Evolutionary conservation across 495 filamentous ascomycete genomes (phyloP), one percentile per base, ranked within the genome.

Genomic region (Aspergillus coremiiformis): DNA sequence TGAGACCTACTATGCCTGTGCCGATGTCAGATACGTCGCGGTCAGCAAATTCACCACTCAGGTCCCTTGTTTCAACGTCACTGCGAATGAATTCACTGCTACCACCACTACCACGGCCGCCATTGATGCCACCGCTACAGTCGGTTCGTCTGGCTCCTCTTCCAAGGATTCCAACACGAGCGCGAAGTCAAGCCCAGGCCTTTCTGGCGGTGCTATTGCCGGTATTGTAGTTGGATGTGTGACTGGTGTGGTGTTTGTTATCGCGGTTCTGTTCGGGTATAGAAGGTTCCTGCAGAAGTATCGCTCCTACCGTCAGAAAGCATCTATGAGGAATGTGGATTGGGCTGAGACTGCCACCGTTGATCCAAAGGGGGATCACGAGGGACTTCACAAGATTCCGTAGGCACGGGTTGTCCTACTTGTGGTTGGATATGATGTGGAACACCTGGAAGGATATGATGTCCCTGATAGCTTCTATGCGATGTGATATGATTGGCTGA

Each of bases 1-100:
- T 30, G 63, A 77, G 51, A 73, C 72, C 5, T 80, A 74, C 66
- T 78, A 75, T 54, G 70, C 73, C 3, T 80, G 75, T 26, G 74
- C 77, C 0, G 76, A 80, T 54, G 66, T 78, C 24, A 76, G 68
- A 3, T 75, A 78, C 37, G 67, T 80, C 17, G 56, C 73, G 23
- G 33, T 62, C 1, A 51, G 51, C 42, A 55, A 64, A 3, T 76
- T 80, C 53, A 69, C 58, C 0, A 58, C 56, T 17, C 52, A 65
- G n/a, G 58, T 74, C 14, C 67, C 69, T 11, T 80, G 76, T 58
- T 78, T 78, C 62, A 79, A 80, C 54, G 71, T 78, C 0, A 74
- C 75, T 0, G 50, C 54, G 5, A 54, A 59, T 15, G 68, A 70
- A 24, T 49, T 58, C 3, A 62, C 57, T 0, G 32, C 57, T 0